These are phyloP conservation scores for Leccinum aurantiacum DNA, from an alignment of 768 basidiomycete species.

Conservation along the genomic window DNA sequence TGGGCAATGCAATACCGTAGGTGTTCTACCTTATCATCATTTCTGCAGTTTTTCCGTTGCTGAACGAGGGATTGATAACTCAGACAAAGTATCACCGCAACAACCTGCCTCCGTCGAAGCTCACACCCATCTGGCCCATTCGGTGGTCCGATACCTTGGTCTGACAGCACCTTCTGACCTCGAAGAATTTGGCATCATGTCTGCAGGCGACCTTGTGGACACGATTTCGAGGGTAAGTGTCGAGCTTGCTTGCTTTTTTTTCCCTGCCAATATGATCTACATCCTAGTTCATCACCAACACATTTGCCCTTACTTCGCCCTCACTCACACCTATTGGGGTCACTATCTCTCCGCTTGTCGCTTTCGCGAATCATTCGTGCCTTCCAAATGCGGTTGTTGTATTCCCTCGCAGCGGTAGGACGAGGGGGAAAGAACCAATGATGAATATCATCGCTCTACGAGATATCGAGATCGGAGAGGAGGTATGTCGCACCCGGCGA, in stretches of 20 bases:
- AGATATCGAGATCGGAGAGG: slow-evolving; percentile 61
- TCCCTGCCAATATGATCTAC: slow-evolving; percentile 2
- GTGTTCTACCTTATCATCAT: slow-evolving; percentile 25
- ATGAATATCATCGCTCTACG: slow-evolving; percentile 75
- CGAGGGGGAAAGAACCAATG: slow-evolving; percentile 48
- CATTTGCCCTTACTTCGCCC: slow-evolving; percentile 81
- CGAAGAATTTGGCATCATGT: slow-evolving; percentile 53
- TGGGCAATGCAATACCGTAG: slow-evolving; percentile 75
- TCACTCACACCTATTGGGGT: slow-evolving; percentile 80
- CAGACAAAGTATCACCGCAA: slow-evolving; percentile 60
- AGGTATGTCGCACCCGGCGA: slow-evolving; percentile 45
- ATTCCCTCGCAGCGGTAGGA: slow-evolving; percentile 61
- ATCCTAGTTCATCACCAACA: slow-evolving; percentile 83
- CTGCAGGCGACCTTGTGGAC: slow-evolving; percentile 63
- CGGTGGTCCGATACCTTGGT: slow-evolving; percentile 69
- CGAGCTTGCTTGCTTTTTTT: neutral
- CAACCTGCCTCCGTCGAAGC: slow-evolving; percentile 48
- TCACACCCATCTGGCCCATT: slow-evolving; percentile 71
- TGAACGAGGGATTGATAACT: neutral
- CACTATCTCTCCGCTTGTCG: slow-evolving; percentile 76
- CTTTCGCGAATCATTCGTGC: slow-evolving; percentile 88
- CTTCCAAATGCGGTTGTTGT: slow-evolving; percentile 89
- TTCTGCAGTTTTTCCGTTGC: neutral
- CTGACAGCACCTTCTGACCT: slow-evolving; percentile 60
- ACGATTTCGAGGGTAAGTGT: slow-evolving; percentile 65